phyloP scores from a whole-genome alignment of 768 basidiomycete species.

The Termitomyces bulborhizus region DNA sequence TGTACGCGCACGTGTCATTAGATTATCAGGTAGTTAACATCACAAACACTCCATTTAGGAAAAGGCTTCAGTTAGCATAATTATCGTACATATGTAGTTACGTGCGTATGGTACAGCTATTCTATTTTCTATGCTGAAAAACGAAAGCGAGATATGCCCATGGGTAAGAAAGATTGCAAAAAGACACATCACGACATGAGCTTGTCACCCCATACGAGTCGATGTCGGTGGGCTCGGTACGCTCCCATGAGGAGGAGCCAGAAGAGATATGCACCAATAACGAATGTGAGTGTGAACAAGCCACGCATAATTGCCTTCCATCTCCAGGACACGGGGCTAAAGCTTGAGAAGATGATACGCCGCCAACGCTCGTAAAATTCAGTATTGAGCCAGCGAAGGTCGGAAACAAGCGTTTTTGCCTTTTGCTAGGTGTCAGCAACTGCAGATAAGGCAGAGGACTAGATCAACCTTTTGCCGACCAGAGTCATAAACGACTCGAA shows the following conservation, averaged over 20 bases:
- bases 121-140: slow-evolving; percentile 4
- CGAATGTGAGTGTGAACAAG: slow-evolving; percentile 50
- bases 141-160: slow-evolving; percentile 7
- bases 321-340: slow-evolving; percentile 64
- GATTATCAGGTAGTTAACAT: not conserved
- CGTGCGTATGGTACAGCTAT: slow-evolving; percentile 7
- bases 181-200: slow-evolving; percentile 50
- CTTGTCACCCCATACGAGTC: slow-evolving; percentile 75
- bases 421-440: slow-evolving; percentile 19
- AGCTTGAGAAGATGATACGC: slow-evolving; percentile 64
- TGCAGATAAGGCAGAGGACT: not conserved
- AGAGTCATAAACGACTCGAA: slow-evolving; percentile 63
- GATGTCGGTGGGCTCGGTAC: slow-evolving; percentile 66
- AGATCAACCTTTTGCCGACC: slow-evolving; percentile 56
- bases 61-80: not conserved
- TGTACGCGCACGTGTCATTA: not conserved
- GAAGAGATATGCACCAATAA: slow-evolving; percentile 52
- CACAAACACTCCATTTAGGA: no score
- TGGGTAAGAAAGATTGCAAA: not conserved
- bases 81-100: slow-evolving; percentile 4
- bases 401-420: slow-evolving; percentile 60
- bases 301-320: slow-evolving; percentile 63
- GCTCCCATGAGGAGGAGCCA: slow-evolving; percentile 62
- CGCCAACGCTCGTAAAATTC: slow-evolving; percentile 75
- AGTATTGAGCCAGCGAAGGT: slow-evolving; percentile 72